Evolutionary conservation across 768 basidiomycete genomes (phyloP).

Genomic region (Kondoa subrosea): DNA sequence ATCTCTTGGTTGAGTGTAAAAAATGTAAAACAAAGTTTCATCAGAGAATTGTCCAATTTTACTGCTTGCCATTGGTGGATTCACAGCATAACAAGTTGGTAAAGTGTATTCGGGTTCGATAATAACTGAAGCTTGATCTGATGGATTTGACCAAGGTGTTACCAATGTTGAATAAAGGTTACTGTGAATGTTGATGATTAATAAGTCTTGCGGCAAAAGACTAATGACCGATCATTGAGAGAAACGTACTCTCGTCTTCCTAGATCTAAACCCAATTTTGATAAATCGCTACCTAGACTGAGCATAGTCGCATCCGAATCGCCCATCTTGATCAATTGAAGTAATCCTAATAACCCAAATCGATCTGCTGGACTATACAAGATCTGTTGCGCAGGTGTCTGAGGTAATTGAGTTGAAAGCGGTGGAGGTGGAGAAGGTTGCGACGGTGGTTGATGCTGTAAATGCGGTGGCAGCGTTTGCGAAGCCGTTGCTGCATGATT

Average conservation of each 20-base stretch:
- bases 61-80: slow-evolving; percentile 61
- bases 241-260: slow-evolving; percentile 35
- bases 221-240: neutral
- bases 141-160: slow-evolving; percentile 88
- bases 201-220: neutral
- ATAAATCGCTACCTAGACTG: slow-evolving; percentile 76
- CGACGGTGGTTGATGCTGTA: neutral
- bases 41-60: slow-evolving; percentile 78
- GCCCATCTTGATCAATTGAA: slow-evolving; percentile 65
- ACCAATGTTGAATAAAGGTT: slow-evolving; percentile 52
- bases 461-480: neutral
- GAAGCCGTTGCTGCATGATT: neutral
- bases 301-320: slow-evolving; percentile 67
- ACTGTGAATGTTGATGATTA: slow-evolving; percentile 10
- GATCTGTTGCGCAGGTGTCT: slow-evolving; percentile 67
- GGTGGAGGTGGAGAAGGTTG: neutral
- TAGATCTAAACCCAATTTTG: slow-evolving; percentile 82
- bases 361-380: slow-evolving; percentile 81
- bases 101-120: slow-evolving; percentile 86
- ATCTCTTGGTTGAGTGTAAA: slow-evolving; percentile 84
- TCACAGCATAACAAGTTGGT: slow-evolving; percentile 81
- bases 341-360: slow-evolving; percentile 75
- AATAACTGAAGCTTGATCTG: slow-evolving; percentile 48
- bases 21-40: slow-evolving; percentile 95
- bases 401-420: slow-evolving; percentile 5